A percentile compares a stretch with the other conserved stretches of the same genome.
phyloP scores from a whole-genome alignment of 2,329 filamentous ascomycete species.

The Scedosporium boydii region DNA sequence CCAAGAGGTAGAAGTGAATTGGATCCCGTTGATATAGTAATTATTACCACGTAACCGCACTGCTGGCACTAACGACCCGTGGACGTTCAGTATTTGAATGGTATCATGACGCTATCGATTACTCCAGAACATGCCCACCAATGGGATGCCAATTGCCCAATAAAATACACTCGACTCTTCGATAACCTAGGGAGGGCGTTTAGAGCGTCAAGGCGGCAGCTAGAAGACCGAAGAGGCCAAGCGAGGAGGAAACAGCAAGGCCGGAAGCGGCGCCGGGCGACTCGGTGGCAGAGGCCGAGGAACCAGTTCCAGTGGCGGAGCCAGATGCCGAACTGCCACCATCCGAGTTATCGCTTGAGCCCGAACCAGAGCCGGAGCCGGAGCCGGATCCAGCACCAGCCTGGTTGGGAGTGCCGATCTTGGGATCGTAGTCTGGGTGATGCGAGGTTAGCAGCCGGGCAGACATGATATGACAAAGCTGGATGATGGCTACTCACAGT shows the following conservation, averaged over 20 bases:
- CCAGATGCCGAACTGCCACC: slow-evolving; percentile 8
- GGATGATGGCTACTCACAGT: slow-evolving; percentile 24
- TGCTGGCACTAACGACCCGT: neutral
- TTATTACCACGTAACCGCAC: neutral
- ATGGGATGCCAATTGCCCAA: neutral
- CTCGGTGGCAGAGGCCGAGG: slow-evolving; percentile 15
- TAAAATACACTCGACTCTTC: neutral
- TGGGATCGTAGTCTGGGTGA: slow-evolving; percentile 22
- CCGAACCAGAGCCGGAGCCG: slow-evolving; percentile 12
- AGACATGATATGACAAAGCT: neutral
- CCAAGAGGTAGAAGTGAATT: too few species aligned
- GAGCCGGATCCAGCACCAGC: slow-evolving; percentile 20
- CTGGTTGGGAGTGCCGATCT: slow-evolving; percentile 28
- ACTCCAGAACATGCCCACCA: neutral
- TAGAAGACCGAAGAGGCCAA: slow-evolving; percentile 35
- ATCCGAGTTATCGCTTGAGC: slow-evolving; percentile 10
- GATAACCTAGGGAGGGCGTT: slow-evolving; percentile 9
- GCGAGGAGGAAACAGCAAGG: slow-evolving; percentile 28
- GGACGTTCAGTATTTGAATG: neutral
- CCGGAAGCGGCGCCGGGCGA: slow-evolving; percentile 22
- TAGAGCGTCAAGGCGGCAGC: slow-evolving; percentile 43
- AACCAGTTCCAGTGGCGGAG: slow-evolving; percentile 14
- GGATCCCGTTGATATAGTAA: neutral
- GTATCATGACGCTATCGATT: neutral
- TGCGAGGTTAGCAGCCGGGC: neutral